These are phyloP conservation scores for Fusarium sarcochroum DNA, from an alignment of 2,329 filamentous ascomycete genomes.

Conservation along the genomic window DNA sequence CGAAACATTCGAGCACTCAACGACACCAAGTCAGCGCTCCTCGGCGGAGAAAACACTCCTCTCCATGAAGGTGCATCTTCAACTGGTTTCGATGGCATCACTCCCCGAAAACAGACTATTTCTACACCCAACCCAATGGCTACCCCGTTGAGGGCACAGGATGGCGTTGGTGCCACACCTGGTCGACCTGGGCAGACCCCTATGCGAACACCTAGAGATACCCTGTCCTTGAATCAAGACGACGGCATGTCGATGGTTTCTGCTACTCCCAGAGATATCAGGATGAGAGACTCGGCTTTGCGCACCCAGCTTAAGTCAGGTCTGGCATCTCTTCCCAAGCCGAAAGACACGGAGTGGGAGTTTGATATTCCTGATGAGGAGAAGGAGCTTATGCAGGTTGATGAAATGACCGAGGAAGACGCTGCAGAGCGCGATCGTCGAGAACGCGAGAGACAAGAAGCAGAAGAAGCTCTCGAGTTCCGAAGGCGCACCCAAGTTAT, in stretches of 20 bases:
- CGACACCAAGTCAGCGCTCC: conserved; percentile 91
- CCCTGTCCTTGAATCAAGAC: conserved; percentile 83
- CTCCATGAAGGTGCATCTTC: conserved; percentile 85
- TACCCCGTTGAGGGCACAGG: conserved; percentile 80
- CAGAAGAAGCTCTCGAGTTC: conserved; percentile 82
- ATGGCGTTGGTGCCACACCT: conserved; percentile 78
- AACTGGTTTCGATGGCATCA: conserved; percentile 88
- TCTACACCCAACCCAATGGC: conserved; percentile 97
- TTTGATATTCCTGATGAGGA: conserved; percentile 90
- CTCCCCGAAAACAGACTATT: conserved; percentile 83
- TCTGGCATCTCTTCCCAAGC: conserved; percentile 88
- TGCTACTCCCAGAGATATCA: conserved; percentile 83
- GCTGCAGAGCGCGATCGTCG: conserved; percentile 83
- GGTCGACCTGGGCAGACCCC: conserved; percentile 83
- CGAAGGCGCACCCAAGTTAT: conserved; percentile 91
- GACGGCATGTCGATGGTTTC: conserved; percentile 77
- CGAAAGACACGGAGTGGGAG: conserved; percentile 95
- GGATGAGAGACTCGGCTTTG: conserved; percentile 76
- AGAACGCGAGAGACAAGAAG: conserved; percentile 80
- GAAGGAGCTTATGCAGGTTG: conserved; percentile 66
- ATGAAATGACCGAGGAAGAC: conserved; percentile 68
- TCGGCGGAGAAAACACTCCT: conserved; percentile 94
- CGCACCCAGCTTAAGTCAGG: conserved; percentile 78
- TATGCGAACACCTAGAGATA: conserved; percentile 89
- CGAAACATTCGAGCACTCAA: conserved; percentile 92